Base-by-base conservation (phyloP, 164 flowering plant genomes). In the Piper longum region DNA sequence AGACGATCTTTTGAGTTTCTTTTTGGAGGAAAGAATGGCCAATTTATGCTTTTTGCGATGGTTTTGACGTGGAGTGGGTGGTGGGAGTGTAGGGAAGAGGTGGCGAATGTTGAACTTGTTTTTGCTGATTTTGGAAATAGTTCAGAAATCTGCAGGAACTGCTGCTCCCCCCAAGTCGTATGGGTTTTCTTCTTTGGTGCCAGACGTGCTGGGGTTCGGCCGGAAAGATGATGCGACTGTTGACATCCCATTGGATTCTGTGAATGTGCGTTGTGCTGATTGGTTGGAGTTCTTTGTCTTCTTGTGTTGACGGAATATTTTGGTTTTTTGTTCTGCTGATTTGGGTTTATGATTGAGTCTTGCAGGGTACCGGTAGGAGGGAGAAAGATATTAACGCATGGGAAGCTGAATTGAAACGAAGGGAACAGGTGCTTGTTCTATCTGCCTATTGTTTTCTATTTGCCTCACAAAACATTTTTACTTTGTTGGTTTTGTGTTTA, bases 141-240 rank as follows among this genome's bases (percentile, higher is more conserved):
- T 77, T 65, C 77, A 91, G 98, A 85, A 85, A 65, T 83, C 82
- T 9, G 59, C 70, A 62, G 78, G 71, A 43, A 74, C 86, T 60
- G 84, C 71, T 48, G 73, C 91, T 26, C 36, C 36, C 36, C 36
- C 36, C 36, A 26, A 26, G 59, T 82, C 72, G 70, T 75, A 82
- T 43, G 85, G 85, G 0, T 60, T 84, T 69, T 84, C 97, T 62
- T 74, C 82, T 5, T 39, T 78, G 64, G 78, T 69, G 55, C 66
- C 84, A 19, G 79, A 64, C 54, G 61, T 82, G 44, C 41, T 79
- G 26, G 89, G 91, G 63, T 87, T 84, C 79, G 85, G 91, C 45
- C 75, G 75, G 60, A 86, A 81, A 66, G 81, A 86, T 75, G 91
- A 84, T 75, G 93, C 93, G 3, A 86, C 86, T 60, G 91, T 82